Conservation (phyloP, 495 filamentous ascomycete genomes). For the Clohesyomyces aquaticus region DNA sequence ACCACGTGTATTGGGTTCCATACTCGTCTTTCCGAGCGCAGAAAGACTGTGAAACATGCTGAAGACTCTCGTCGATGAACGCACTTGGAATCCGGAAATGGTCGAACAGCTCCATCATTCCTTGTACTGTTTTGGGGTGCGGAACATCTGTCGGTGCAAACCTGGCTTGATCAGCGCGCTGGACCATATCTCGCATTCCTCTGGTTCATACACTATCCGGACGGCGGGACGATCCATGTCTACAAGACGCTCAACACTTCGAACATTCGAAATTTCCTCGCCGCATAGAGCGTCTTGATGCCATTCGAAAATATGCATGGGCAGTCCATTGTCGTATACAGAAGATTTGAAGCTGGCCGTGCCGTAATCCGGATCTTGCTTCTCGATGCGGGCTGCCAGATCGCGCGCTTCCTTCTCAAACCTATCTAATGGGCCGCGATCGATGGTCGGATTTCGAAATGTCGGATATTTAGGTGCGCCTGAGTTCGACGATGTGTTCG, state of each 20-base stretch:
- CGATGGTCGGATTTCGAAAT: background rate
- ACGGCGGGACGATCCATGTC: background rate
- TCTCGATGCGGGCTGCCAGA: background rate
- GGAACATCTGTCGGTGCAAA: constrained; percentile 6
- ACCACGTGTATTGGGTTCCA: constrained; percentile 12
- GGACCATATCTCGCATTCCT: background rate
- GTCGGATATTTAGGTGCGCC: background rate
- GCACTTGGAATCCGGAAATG: constrained; percentile 7
- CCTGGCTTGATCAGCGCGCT: constrained; percentile 6
- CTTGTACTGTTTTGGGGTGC: background rate
- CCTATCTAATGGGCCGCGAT: background rate
- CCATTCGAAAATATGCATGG: constrained; percentile 13
- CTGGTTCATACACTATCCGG: background rate
- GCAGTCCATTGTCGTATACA: background rate
- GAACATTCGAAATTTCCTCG: background rate
- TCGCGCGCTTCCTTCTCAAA: background rate
- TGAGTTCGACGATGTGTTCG: background rate
- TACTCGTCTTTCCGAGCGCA: constrained; percentile 2
- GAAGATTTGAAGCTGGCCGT: background rate
- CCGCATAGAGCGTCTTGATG: background rate
- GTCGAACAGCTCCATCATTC: constrained; percentile 10
- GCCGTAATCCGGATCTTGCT: background rate
- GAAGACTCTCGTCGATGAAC: constrained; percentile 18
- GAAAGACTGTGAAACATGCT: constrained; percentile 22
- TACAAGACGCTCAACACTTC: background rate